These are phyloP conservation scores for Tetradesmus lagerheimii DNA, from an alignment of 139 green algal genomes.

Conservation along the genomic window DNA sequence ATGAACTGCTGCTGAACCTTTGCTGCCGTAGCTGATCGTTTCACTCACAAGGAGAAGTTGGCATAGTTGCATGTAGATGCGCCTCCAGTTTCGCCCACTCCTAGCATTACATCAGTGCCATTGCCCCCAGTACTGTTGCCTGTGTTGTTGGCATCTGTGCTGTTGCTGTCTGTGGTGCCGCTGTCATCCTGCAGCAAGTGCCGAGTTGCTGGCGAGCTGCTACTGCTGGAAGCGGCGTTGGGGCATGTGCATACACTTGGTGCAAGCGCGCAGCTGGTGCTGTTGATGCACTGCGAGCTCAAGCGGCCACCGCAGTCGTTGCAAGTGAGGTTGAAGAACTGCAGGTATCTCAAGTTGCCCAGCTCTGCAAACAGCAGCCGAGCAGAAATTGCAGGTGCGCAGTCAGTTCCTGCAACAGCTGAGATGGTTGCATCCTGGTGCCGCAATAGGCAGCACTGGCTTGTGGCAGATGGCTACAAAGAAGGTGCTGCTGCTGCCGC, in stretches of 20 bases:
- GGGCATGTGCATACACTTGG: slow-evolving; percentile 20
- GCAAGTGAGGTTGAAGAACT: slow-evolving; percentile 52
- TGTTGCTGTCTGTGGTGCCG: neutral
- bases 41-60: slow-evolving; percentile 39
- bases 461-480: neutral
- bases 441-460: neutral
- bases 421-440: neutral
- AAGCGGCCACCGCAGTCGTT: slow-evolving; percentile 50
- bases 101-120: neutral
- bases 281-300: slow-evolving; percentile 37
- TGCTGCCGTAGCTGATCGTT: neutral
- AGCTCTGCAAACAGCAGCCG: slow-evolving; percentile 15
- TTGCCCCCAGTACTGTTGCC: neutral
- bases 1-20: too few species aligned
- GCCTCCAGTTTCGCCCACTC: neutral
- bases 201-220: neutral
- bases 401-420: neutral
- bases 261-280: slow-evolving; percentile 35
- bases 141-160: neutral
- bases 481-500: neutral
- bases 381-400: too few species aligned
- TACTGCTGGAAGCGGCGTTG: neutral
- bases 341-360: slow-evolving; percentile 44
- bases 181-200: slow-evolving; percentile 4
- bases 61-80: slow-evolving; percentile 10